Percentiles rank a stretch among this genome's conserved stretches.
phyloP scores from a whole-genome alignment of 352 stramenopile species.

The Globisporangium iwayamae region DNA sequence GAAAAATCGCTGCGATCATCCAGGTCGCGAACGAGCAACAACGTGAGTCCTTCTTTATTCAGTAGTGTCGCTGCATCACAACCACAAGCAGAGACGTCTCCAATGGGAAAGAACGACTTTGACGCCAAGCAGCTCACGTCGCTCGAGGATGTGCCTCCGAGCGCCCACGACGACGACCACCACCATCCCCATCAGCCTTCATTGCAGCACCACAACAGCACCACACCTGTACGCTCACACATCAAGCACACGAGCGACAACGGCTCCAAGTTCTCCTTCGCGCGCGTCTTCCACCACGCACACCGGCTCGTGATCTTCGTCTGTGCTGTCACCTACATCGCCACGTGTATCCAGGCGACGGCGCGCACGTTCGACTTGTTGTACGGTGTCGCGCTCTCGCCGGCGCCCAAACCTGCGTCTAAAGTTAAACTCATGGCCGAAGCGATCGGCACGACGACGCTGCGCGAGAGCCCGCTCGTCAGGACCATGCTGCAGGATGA shows the following conservation, averaged over 20 bases:
- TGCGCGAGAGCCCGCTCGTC: slow-evolving; percentile 33
- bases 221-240: neutral
- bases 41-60: no score
- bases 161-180: neutral
- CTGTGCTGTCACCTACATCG: neutral
- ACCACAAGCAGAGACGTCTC: no score
- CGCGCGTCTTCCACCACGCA: neutral
- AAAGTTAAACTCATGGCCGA: neutral
- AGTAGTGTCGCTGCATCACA: no score
- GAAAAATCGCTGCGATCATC: no score
- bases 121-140: slow-evolving; percentile 1
- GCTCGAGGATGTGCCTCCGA: neutral
- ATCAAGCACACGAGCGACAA: neutral
- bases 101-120: slow-evolving; percentile 4
- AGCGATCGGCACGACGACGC: slow-evolving; percentile 20
- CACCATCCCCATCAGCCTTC: neutral
- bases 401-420: neutral
- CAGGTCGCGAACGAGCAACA: no score
- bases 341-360: neutral
- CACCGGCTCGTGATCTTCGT: neutral
- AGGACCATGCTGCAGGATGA: slow-evolving; percentile 16
- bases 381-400: neutral
- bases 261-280: slow-evolving; percentile 1
- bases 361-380: neutral
- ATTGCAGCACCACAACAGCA: neutral